phyloP scores from a whole-genome alignment of 2,329 filamentous ascomycete genomes.

The Monosporascus sp. region DNA sequence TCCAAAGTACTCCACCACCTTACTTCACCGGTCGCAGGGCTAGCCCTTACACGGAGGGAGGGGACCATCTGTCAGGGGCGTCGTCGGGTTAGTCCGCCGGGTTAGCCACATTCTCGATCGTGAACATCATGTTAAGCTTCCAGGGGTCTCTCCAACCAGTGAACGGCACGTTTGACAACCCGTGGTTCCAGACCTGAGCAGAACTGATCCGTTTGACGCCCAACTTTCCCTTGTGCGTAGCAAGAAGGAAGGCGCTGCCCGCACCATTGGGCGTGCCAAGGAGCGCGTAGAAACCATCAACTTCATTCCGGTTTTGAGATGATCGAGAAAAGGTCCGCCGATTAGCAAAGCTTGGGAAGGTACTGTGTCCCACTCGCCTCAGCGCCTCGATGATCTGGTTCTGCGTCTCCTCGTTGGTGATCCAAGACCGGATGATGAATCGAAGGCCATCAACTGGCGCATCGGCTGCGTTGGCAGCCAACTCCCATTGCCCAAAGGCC shows the following conservation, averaged over 20 bases:
- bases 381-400: neutral
- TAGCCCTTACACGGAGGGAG: too few relatives aligned
- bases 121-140: too few relatives aligned
- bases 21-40: too few relatives aligned
- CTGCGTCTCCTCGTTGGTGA: neutral
- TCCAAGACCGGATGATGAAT: neutral
- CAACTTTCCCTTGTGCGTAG: neutral
- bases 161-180: too few relatives aligned
- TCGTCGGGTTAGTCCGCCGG: too few relatives aligned
- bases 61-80: too few relatives aligned
- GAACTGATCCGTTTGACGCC: neutral
- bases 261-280: slow-evolving; percentile 1
- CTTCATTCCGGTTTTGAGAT: neutral
- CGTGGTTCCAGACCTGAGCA: slow-evolving; percentile 1
- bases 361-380: neutral
- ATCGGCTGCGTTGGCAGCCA: neutral
- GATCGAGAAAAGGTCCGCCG: neutral
- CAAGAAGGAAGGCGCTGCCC: neutral
- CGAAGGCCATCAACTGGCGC: neutral
- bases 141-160: too few relatives aligned
- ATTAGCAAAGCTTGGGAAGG: neutral
- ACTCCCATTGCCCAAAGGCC: neutral
- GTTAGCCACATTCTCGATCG: too few relatives aligned
- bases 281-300: neutral
- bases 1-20: too few relatives aligned